Evolutionary conservation across 768 basidiomycete species (phyloP).

Genomic region (Astraeus odoratus): DNA sequence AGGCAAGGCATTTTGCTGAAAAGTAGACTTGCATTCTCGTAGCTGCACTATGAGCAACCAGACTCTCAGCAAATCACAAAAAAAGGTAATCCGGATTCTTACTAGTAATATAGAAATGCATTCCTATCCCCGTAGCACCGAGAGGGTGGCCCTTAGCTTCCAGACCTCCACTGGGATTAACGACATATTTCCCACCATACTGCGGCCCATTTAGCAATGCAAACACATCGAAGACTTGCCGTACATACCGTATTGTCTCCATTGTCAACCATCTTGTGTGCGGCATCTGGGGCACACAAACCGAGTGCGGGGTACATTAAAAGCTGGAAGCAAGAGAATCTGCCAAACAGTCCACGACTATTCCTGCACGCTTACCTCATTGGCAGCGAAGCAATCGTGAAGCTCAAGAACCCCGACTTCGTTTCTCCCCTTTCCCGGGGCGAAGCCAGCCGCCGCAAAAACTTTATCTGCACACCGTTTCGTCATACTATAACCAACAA

Average conservation of each 20-base stretch:
- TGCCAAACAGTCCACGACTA: background rate
- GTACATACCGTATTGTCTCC: constrained; percentile 69
- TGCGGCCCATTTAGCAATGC: constrained; percentile 17
- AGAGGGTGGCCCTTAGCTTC: constrained; percentile 88
- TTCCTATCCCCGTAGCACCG: constrained; percentile 75
- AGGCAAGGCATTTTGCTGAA: background rate
- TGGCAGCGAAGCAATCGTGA: constrained; percentile 81
- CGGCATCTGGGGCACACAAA: constrained; percentile 57
- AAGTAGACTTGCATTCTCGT: constrained; percentile 46
- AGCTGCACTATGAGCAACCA: constrained; percentile 53
- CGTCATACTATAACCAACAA: constrained; percentile 77
- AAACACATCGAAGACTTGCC: background rate
- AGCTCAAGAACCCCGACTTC: constrained; percentile 81
- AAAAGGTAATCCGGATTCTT: constrained; percentile 16
- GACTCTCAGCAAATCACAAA: constrained; percentile 1
- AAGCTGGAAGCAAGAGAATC: constrained; percentile 37
- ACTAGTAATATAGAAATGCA: constrained; percentile 86
- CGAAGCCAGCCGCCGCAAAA: constrained; percentile 66
- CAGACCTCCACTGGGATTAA: constrained; percentile 81
- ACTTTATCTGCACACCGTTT: constrained; percentile 60
- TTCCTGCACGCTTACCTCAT: constrained; percentile 47
- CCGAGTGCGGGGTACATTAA: constrained; percentile 79
- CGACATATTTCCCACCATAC: constrained; percentile 81
- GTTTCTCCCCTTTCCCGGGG: constrained; percentile 53
- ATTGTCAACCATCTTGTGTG: constrained; percentile 65